Evolutionary conservation across 2,329 filamentous ascomycete genomes (phyloP).

Genomic region (Xylaria sp.): DNA sequence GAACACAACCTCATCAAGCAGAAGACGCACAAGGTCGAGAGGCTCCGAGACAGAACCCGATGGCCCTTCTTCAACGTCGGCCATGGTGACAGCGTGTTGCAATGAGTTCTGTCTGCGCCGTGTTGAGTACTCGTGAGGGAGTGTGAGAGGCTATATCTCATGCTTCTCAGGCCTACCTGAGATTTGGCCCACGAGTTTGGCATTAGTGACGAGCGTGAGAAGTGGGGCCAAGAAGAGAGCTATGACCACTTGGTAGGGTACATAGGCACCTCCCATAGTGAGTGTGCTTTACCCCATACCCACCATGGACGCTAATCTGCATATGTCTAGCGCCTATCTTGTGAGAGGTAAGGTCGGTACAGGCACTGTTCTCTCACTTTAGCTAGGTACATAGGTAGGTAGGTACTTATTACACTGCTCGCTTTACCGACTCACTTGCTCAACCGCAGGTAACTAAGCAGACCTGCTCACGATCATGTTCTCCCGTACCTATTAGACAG

Average conservation of each 20-base stretch:
- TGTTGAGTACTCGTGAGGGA: not conserved
- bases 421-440: not conserved
- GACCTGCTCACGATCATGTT: constrained; percentile 4
- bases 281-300: constrained; percentile 14
- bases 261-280: not conserved
- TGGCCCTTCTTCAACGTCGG: constrained; percentile 80
- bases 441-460: too few species aligned
- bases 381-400: too few species aligned
- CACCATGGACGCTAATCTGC: not conserved
- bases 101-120: too few species aligned
- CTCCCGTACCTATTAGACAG: not conserved
- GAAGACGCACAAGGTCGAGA: constrained; percentile 92
- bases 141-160: constrained; percentile 5
- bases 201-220: not conserved
- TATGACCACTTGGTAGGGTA: not conserved
- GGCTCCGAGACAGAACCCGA: constrained; percentile 87
- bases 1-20: constrained; percentile 95
- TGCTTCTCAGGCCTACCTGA: not conserved
- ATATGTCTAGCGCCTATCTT: not conserved
- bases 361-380: too few species aligned
- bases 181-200: constrained; percentile 19
- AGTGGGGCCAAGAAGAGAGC: not conserved
- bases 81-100: constrained; percentile 67
- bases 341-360: too few species aligned
- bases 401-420: too few species aligned